phyloP scores from a whole-genome alignment of 176 grass and related monocot genomes.

The Thalia dealbata region DNA sequence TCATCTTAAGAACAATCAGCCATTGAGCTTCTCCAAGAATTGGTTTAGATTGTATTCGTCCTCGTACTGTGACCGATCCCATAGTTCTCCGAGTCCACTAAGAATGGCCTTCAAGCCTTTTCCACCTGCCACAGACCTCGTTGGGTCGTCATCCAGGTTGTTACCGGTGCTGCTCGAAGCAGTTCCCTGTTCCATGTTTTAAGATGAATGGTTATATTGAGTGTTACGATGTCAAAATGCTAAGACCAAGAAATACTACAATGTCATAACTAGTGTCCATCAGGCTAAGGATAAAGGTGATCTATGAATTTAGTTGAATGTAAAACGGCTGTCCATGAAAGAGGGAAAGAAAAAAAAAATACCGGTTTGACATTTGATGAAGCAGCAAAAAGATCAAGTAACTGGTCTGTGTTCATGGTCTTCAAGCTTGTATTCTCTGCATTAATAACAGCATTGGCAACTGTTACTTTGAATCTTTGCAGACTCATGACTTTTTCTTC shows the following conservation, averaged over 20 bases:
- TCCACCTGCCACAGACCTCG: constrained; percentile 39
- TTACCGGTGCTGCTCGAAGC: constrained; percentile 35
- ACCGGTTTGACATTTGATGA: constrained; percentile 74
- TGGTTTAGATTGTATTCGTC: constrained; percentile 78
- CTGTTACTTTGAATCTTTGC: constrained; percentile 92
- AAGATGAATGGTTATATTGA: not conserved
- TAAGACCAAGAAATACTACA: no score
- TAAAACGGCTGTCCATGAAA: no score
- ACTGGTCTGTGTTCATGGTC: constrained; percentile 91
- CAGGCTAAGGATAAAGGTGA: not conserved
- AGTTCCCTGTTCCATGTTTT: constrained; percentile 31
- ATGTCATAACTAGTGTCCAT: not conserved
- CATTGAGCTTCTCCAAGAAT: constrained; percentile 68
- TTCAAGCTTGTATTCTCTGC: constrained; percentile 84
- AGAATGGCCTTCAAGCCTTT: constrained; percentile 82
- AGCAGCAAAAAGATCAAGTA: constrained; percentile 90
- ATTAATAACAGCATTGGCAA: constrained; percentile 92
- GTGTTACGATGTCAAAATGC: constrained; percentile 8
- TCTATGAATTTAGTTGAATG: not conserved
- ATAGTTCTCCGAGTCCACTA: constrained; percentile 69
- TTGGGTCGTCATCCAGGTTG: constrained; percentile 33
- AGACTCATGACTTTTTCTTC: constrained; percentile 99
- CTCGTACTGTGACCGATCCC: constrained; percentile 90
- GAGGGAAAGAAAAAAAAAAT: no score
- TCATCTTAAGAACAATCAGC: constrained; percentile 29